A percentile compares a stretch with the other conserved stretches of the same genome.
Evolutionary conservation across 208 protist genomes (phyloP).

Genomic region (Crithidia thermophila): DNA sequence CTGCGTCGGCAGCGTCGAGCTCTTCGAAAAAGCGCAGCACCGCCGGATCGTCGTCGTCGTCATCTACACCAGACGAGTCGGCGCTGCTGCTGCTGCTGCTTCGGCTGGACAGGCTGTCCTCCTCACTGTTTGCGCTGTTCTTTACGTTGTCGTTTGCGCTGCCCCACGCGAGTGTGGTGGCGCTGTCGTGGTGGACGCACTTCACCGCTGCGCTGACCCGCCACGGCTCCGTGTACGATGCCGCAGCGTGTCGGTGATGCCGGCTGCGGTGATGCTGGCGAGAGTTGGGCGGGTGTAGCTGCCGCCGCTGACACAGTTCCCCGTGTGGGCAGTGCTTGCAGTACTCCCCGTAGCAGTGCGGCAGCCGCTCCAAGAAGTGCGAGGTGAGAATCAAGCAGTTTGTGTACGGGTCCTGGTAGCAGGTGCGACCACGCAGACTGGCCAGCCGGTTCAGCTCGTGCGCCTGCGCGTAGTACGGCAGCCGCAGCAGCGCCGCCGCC

Average conservation of each 20-base stretch:
- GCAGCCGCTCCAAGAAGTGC: slow-evolving; percentile 27
- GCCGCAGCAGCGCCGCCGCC: slow-evolving; percentile 10
- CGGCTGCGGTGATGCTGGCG: not conserved
- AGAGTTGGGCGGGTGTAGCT: not conserved
- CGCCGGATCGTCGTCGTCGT: slow-evolving; percentile 12
- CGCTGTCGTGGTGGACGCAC: too few relatives aligned
- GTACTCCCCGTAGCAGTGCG: slow-evolving; percentile 36
- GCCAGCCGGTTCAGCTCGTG: slow-evolving; percentile 43
- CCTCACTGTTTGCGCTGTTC: not conserved
- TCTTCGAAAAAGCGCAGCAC: slow-evolving; percentile 10
- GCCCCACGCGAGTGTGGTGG: not conserved
- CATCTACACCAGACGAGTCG: not conserved
- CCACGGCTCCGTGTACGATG: too few relatives aligned
- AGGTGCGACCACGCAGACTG: slow-evolving; percentile 7
- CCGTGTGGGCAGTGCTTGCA: slow-evolving; percentile 38
- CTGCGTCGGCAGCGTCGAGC: slow-evolving; percentile 14
- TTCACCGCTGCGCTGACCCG: too few relatives aligned
- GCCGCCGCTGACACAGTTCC: slow-evolving; percentile 12
- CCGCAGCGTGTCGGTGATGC: slow-evolving; percentile 4
- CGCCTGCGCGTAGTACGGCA: slow-evolving; percentile 36
- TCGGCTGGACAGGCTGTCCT: not conserved
- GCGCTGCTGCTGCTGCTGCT: not conserved
- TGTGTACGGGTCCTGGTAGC: slow-evolving; percentile 42
- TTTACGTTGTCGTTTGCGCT: not conserved
- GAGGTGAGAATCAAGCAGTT: slow-evolving; percentile 35